These are phyloP conservation scores for Geosmithia putterillii DNA, from an alignment of 2,329 filamentous ascomycete genomes.

Conservation along the genomic window DNA sequence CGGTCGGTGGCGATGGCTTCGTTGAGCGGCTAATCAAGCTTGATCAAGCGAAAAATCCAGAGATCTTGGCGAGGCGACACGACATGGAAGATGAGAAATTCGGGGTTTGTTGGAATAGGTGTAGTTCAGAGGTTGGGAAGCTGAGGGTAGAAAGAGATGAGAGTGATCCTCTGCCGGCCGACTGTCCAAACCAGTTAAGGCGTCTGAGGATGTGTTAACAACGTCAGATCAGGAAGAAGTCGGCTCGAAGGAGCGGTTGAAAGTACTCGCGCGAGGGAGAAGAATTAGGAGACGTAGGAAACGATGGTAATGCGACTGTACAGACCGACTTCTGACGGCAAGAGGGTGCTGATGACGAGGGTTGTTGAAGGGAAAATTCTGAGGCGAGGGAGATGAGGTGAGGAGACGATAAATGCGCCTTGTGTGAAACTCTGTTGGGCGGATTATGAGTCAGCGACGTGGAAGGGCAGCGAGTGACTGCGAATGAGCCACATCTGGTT, in stretches of 20 bases:
- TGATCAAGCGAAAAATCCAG: not conserved
- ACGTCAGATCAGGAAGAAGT: constrained; percentile 23
- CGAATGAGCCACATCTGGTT: too few relatives aligned
- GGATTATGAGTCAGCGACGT: too few relatives aligned
- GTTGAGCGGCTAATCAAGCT: not conserved
- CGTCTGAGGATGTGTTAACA: constrained; percentile 30
- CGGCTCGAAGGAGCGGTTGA: constrained; percentile 19
- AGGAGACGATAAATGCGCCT: not conserved
- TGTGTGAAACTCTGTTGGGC: too few relatives aligned
- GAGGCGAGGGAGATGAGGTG: constrained; percentile 2
- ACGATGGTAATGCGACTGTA: constrained; percentile 10
- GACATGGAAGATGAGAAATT: not conserved
- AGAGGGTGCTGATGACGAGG: constrained; percentile 16
- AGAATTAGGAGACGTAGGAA: not conserved
- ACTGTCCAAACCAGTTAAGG: constrained; percentile 49
- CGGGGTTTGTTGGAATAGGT: constrained; percentile 1
- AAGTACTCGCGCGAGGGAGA: constrained; percentile 6
- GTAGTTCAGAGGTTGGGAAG: not conserved
- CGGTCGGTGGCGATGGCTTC: not conserved
- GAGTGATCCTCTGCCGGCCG: constrained; percentile 15
- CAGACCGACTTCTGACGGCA: constrained; percentile 21
- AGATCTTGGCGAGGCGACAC: not conserved
- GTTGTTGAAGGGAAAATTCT: constrained; percentile 7
- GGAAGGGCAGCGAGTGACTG: too few relatives aligned
- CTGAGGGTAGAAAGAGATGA: not conserved